Conservation (phyloP, 73 alveolate genomes). For the Paramecium primaurelia region DNA sequence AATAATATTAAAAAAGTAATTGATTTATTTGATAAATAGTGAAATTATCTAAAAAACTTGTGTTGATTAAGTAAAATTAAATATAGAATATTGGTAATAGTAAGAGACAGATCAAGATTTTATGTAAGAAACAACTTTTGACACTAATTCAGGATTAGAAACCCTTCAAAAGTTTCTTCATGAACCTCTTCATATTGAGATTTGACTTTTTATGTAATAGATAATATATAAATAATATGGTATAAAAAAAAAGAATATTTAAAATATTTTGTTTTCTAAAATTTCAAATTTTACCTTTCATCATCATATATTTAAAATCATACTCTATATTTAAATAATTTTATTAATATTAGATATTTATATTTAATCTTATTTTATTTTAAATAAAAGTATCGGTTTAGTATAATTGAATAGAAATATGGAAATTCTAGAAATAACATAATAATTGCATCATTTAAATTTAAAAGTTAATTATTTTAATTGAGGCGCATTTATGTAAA, state of each 20-base stretch:
- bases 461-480: too few species aligned
- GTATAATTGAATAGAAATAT: too few species aligned
- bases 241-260: too few species aligned
- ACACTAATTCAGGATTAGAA: not conserved
- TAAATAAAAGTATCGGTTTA: too few species aligned
- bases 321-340: too few species aligned
- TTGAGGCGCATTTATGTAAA: too few species aligned
- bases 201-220: not conserved
- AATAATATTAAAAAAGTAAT: not conserved
- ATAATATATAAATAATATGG: not conserved
- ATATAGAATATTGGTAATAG: constrained; percentile 24
- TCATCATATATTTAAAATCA: too few species aligned
- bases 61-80: not conserved
- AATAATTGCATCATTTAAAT: not conserved
- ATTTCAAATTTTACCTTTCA: too few species aligned
- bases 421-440: not conserved
- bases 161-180: not conserved
- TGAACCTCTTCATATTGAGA: constrained; percentile 17
- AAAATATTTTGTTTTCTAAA: too few species aligned
- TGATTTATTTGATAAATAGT: not conserved
- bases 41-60: not conserved
- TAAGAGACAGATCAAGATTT: not conserved
- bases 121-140: constrained; percentile 16
- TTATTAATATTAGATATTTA: too few species aligned
- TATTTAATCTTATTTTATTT: too few species aligned